Conservation (phyloP, 164 flowering plant genomes). For the Magnolia officinalis region DNA sequence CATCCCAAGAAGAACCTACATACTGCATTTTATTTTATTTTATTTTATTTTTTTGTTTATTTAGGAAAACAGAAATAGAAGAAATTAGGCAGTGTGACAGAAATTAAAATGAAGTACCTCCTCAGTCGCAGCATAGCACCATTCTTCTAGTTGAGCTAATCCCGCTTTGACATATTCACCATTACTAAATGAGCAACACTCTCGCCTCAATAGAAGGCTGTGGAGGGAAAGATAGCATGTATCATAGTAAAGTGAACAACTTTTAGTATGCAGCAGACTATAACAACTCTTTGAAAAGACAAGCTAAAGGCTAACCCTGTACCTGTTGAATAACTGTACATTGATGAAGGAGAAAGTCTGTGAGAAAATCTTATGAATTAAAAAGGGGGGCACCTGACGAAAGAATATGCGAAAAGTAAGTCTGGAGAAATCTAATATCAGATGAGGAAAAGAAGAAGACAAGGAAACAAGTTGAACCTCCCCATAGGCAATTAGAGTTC, state of each 20-base stretch:
- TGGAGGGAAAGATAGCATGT: conserved; percentile 10
- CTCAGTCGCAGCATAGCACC: conserved; percentile 93
- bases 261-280: neutral
- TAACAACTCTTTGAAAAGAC: neutral
- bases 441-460: neutral
- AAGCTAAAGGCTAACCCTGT: conserved; percentile 1
- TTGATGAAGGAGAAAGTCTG: conserved; percentile 98
- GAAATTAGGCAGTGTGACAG: neutral
- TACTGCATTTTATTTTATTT: conserved; percentile 58
- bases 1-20: conserved; percentile 98
- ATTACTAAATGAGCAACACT: conserved; percentile 96
- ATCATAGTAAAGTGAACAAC: too few relatives aligned
- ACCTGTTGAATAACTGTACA: conserved; percentile 98
- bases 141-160: conserved; percentile 85
- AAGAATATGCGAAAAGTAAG: neutral
- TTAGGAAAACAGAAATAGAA: neutral
- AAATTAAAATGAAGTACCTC: conserved; percentile 47
- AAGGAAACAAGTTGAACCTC: too few relatives aligned
- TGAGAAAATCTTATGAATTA: conserved; percentile 88
- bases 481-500: too few relatives aligned
- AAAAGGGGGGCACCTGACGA: conserved; percentile 84
- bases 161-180: conserved; percentile 99
- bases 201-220: conserved; percentile 93
- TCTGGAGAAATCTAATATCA: neutral
- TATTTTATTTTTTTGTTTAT: too few relatives aligned